Base-by-base conservation (phyloP, 129 eudicot genomes). In the Silybum marianum region DNA sequence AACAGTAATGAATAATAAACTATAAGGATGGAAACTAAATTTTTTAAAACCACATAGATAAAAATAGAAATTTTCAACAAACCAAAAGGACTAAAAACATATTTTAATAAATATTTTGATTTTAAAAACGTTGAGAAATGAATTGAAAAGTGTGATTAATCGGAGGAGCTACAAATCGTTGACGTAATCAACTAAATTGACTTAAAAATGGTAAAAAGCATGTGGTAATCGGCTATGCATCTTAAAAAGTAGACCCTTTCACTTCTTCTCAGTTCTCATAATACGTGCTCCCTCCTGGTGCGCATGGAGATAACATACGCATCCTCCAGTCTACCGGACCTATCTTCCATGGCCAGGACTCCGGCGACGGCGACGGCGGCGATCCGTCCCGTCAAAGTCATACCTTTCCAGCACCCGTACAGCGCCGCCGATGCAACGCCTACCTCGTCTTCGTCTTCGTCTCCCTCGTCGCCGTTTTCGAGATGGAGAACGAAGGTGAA, bases 261-360 rank as follows among this genome's bases (percentile, higher is more conserved):
- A 44, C 9, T 1, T 28, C 9, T 1, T 28, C 11, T 38, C 79
- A 81, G 1, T 28, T 28, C 3, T 28, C 36, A 32, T 19, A 19
- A 73, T 9, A 74, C 78, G 60, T 69, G 81, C 74, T 38, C 75
- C 18, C 44, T 36, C 42, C 25, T 32, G 80, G 23, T 73, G 85
- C 86, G 84, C 81, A 92, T 88, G 97, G 93, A 89, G 87, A 84
- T 82, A 82, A 82, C 87, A 19, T 88, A 87, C 87, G 93, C 97
- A 28, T 93, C 98, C 12, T 81, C 98, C 23, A 90, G 97, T 84
- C 79, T 83, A 24, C 42, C 76, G 32, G 80, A 85, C 82, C 80
- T 88, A 46, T 6, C 92, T 75, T 60, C 72, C 67, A 77, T 38
- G 51, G 21, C 85, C 30, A 67, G 70, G 46, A 67, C 69, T 28